Evolutionary conservation across 2,329 filamentous ascomycete genomes (phyloP), one percentile per base, ranked within the genome.

Genomic region (Monosporascus sp.): DNA sequence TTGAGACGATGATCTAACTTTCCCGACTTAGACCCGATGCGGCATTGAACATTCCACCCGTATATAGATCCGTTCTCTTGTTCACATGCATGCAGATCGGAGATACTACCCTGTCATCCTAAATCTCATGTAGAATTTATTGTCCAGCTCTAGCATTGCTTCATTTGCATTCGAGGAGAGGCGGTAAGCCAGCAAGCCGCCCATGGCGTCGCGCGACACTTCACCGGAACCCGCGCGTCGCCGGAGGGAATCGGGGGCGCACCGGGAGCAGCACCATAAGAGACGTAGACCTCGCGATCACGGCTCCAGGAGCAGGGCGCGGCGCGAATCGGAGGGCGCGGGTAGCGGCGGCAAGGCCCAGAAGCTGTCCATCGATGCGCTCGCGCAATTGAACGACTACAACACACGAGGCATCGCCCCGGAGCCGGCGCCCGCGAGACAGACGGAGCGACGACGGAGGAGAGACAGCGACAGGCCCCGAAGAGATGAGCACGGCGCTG

Each of bases 301-400:
- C 52, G 60, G 62, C 45, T 55, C 70, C 17, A 64, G 61, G 44
- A 46, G 22, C 43, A 63, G 69, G n/a, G 61, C 68, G 3, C 62
- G 58, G 3, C 65, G 72, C 2, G 64, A 63, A 6, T 64, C 69
- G 0, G 72, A 74, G 24, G 71, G 70, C 5, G 68, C 61, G n/a
- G 54, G 64, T 11, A 60, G 61, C 35, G 60, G 61, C 35, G 60
- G 60, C 18, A 49, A 60, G 6, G 61, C 62, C 6, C 67, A 63
- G 38, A 54, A 65, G 5, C 65, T 79, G 26, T 79, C 77, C 5
- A 66, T 72, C 3, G 80, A 83, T 60, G 84, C 86, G 5, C 70
- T 92, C 48, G 85, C 85, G 14, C 82, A 84, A 63, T 70, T 92
- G 47, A 80, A 90, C 61, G 76, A 81, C 49, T 72, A 81, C 51